Base-by-base conservation (phyloP, 31 red algal species). In the Bonnemaisonia californica region DNA sequence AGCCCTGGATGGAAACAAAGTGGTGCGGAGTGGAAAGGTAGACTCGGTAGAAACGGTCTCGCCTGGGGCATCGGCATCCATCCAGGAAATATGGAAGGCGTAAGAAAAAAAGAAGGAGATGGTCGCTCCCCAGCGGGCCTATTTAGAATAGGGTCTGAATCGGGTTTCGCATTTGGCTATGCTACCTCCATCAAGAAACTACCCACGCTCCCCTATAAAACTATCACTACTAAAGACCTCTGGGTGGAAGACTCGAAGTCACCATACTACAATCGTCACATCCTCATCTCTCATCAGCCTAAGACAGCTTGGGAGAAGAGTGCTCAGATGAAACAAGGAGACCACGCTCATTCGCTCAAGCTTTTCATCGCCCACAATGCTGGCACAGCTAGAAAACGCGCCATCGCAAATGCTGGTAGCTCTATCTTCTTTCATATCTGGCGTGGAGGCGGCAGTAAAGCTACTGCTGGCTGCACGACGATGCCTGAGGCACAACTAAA, bases 361-460 rank as follows among this genome's bases (percentile, higher is more conserved):
- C n/a, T 66, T 26, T 66, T 21, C 24, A 66, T 66, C 12, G 62
- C 16, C 12, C 62, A 66, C 24, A 66, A 66, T 26, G 12, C 62
- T 26, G n/a, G 12, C 28, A 21, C 62, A 21, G 24, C 12, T 12
- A 55, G 21, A 55, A 12, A 55, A 55, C 12, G 21, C 12, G n/a
- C 62, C 62, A 66, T 21, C 12, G 12, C 62, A 21, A 26, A 26
- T 26, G 12, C 16, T 27, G 62, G 62, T 12, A 66, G 62, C 28
- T 13, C 62, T 26, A 66, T 66, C 62, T 66, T 66, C 24, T 66
- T 66, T 26, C 62, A 66, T 30, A 66, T 66, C 62, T 66, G 62
- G 62, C 62, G 62, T 12, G 62, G 16, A 13, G 24, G 24, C 12
- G 62, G 62, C 12, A 27, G 13, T 30, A 66, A 66, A 66, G 62